Evolutionary conservation across 768 basidiomycete genomes (phyloP).

Genomic region (Lyophyllum shimeji): DNA sequence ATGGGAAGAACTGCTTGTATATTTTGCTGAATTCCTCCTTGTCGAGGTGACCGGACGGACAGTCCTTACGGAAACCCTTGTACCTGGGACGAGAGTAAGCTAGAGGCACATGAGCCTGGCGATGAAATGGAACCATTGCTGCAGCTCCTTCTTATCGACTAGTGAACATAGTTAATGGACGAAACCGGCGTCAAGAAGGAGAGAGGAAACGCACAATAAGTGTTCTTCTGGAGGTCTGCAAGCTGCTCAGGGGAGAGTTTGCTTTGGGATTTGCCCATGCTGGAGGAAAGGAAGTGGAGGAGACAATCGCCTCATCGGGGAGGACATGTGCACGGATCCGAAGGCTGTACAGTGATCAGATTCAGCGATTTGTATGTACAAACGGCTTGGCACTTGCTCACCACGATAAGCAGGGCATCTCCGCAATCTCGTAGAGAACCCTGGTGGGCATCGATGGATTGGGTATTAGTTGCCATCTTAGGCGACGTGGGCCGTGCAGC

Average conservation of each 20-base stretch:
- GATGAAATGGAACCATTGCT: slow-evolving; percentile 72
- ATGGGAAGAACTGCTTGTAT: slow-evolving; percentile 99
- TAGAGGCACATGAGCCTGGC: background rate
- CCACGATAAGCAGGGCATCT: slow-evolving; percentile 14
- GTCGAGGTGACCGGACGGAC: slow-evolving; percentile 95
- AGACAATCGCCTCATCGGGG: background rate
- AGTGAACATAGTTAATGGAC: slow-evolving; percentile 15
- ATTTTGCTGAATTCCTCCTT: slow-evolving; percentile 95
- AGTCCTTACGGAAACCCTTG: slow-evolving; percentile 99
- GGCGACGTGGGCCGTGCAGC: slow-evolving; percentile 22
- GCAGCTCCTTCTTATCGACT: slow-evolving; percentile 97
- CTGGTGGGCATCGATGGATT: background rate
- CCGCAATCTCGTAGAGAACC: slow-evolving; percentile 5
- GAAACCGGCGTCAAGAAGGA: slow-evolving; percentile 11
- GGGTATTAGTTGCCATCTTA: slow-evolving; percentile 18
- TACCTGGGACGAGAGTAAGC: slow-evolving; percentile 59
- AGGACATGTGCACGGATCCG: slow-evolving; percentile 9
- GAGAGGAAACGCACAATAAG: slow-evolving; percentile 71
- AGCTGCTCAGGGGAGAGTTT: slow-evolving; percentile 95
- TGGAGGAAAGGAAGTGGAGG: slow-evolving; percentile 27
- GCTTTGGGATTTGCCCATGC: slow-evolving; percentile 97
- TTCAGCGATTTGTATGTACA: no score
- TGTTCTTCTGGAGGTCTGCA: slow-evolving; percentile 94
- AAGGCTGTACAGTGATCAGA: slow-evolving; percentile 17
- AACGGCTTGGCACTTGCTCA: background rate